Evolutionary conservation across 345 rosid species (phyloP).

Genomic region (Gynandropsis gynandra): DNA sequence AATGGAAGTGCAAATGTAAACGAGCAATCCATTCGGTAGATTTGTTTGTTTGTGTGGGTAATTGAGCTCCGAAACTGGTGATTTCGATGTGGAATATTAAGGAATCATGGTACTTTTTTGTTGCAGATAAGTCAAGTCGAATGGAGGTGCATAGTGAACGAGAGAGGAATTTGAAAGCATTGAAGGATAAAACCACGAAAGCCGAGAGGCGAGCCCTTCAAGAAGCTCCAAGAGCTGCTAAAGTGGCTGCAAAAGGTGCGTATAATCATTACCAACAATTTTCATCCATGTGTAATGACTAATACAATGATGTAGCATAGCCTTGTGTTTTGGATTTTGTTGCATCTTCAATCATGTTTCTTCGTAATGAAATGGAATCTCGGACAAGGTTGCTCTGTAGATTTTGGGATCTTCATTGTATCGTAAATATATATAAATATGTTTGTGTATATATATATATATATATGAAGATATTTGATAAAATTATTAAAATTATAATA

Average conservation of each 20-base stretch:
- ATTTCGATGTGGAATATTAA: background rate
- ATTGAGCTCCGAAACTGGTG: background rate
- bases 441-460: too few species aligned
- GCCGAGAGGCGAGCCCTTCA: constrained; percentile 92
- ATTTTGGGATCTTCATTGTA: background rate
- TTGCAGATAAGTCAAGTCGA: constrained; percentile 50
- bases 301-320: background rate
- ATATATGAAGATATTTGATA: too few species aligned
- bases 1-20: too few species aligned
- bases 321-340: background rate
- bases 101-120: constrained; percentile 15
- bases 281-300: background rate
- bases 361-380: background rate
- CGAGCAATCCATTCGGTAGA: background rate
- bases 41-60: background rate
- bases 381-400: background rate
- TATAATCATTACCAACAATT: background rate
- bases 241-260: constrained; percentile 83
- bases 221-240: constrained; percentile 91
- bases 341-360: too few species aligned
- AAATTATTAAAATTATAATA: too few species aligned
- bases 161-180: constrained; percentile 39
- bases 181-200: constrained; percentile 80
- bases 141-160: constrained; percentile 46
- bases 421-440: too few species aligned